Conservation (phyloP, 352 stramenopile genomes). For the Pythium pyrilobum region DNA sequence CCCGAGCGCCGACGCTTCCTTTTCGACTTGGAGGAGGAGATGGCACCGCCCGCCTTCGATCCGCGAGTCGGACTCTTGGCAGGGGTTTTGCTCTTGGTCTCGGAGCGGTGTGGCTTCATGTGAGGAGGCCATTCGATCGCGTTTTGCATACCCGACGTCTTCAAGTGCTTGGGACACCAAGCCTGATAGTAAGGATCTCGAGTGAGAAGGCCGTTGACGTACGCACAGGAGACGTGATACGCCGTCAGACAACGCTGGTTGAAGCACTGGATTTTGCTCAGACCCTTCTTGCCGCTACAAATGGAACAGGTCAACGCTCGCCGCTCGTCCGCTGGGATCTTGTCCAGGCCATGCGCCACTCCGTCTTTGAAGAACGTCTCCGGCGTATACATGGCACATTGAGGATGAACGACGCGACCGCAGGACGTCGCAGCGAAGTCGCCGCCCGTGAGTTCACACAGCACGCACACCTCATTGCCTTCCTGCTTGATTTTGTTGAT, state of each 20-base stretch:
- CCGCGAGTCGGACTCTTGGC: slow-evolving; percentile 23
- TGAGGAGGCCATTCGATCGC: slow-evolving; percentile 66
- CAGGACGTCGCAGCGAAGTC: slow-evolving; percentile 73
- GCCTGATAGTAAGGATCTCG: slow-evolving; percentile 60
- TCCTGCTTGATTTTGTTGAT: slow-evolving; percentile 76
- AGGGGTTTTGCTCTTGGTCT: slow-evolving; percentile 19
- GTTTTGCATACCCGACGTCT: slow-evolving; percentile 54
- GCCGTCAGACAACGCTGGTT: slow-evolving; percentile 56
- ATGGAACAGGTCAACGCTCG: slow-evolving; percentile 49
- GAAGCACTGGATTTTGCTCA: slow-evolving; percentile 82
- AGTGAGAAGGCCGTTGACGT: slow-evolving; percentile 61
- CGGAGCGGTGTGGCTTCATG: slow-evolving; percentile 17
- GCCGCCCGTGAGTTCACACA: slow-evolving; percentile 72
- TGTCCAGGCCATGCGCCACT: slow-evolving; percentile 50
- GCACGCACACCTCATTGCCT: slow-evolving; percentile 52
- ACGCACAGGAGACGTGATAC: slow-evolving; percentile 72
- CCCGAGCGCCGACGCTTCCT: slow-evolving; percentile 31
- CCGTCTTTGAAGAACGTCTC: slow-evolving; percentile 79
- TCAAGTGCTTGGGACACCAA: slow-evolving; percentile 75
- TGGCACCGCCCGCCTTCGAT: slow-evolving; percentile 8
- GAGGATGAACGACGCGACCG: slow-evolving; percentile 56
- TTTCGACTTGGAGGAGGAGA: slow-evolving; percentile 46
- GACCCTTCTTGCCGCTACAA: slow-evolving; percentile 48
- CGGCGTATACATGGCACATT: slow-evolving; percentile 81
- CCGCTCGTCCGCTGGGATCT: slow-evolving; percentile 45